phyloP scores from a whole-genome alignment of 78 protist genomes.

The Dictyostelium firmibasis region DNA sequence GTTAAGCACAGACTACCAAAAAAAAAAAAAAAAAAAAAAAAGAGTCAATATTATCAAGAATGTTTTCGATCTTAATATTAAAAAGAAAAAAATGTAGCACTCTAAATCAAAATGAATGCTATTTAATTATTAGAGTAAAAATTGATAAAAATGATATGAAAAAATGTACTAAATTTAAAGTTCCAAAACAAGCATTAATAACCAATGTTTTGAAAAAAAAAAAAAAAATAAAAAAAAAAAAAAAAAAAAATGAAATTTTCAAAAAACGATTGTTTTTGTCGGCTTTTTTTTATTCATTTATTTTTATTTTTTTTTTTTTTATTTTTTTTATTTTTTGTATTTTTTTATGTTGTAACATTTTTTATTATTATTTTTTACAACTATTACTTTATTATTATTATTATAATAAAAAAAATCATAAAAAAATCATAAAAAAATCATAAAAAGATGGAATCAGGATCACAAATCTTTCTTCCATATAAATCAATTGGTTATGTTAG shows the following conservation, averaged over 20 bases:
- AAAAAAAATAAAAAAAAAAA: background rate
- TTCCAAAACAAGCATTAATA: too few species aligned
- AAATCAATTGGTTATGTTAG: constrained; percentile 44
- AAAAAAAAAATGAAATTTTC: background rate
- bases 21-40: too few species aligned
- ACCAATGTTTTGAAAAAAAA: too few species aligned
- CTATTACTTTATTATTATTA: too few species aligned
- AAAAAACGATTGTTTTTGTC: background rate
- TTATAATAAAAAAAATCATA: background rate
- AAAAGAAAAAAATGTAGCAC: too few species aligned
- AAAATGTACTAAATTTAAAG: too few species aligned
- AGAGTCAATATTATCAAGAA: too few species aligned
- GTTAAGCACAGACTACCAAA: too few species aligned
- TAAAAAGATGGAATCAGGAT: constrained; percentile 4
- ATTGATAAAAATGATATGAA: too few species aligned
- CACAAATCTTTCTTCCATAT: constrained; percentile 34
- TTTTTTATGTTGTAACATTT: background rate
- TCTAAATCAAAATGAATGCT: too few species aligned
- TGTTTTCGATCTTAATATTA: too few species aligned
- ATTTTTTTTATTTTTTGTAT: background rate
- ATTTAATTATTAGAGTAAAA: too few species aligned
- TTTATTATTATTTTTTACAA: background rate
- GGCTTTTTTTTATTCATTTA: background rate
- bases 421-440: background rate
- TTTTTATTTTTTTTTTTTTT: background rate